Evolutionary conservation across 306 rosid genomes (phyloP), one percentile per base, ranked within the genome.

Genomic region (Sphenostylis stenocarpa): DNA sequence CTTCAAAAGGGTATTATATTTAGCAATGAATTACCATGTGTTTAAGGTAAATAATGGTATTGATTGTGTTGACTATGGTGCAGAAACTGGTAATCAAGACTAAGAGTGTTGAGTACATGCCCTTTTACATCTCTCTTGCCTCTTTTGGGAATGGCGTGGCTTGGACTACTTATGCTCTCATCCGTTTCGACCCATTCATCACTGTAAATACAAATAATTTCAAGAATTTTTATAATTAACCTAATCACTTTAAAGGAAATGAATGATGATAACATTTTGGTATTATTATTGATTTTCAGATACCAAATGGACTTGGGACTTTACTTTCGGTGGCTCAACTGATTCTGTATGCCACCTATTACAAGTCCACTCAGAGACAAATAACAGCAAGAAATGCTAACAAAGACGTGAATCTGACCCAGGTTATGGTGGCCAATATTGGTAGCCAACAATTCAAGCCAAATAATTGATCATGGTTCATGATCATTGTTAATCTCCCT

Each of bases 41-140:
- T 12, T 31, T 28, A 5, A 70, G 15, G 20, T 33, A 4, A 39
- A 24, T 19, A 31, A 16, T 38, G 19, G 8, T n/a, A n/a, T 20
- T 26, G 48, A 11, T 77, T 45, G 24, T 56, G 39, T 28, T 48
- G 7, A 16, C 23, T 17, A 5, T 0, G 34, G 8, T 67, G 80
- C 88, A 95, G 99, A 95, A 92, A 88, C 15, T 89, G 87, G 99
- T 95, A 84, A 86, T 95, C 11, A 82, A 62, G 13, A 92, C 96
- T 29, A 95, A 92, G 78, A 95, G 98, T 71, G 90, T 95, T 44
- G 96, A 95, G 77, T 95, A 83, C 72, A 95, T 95, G 98, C 99
- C 98, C 0, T 84, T 95, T 41, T 88, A 29, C 57, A 82, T 95
- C 44, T 95, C 99, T 9, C 47, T 95, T 0, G 89, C 92, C 15